Percentiles rank a stretch among this genome's conserved stretches.
phyloP scores from a whole-genome alignment of 352 stramenopile genomes.

The Phytophthora colocasiae region DNA sequence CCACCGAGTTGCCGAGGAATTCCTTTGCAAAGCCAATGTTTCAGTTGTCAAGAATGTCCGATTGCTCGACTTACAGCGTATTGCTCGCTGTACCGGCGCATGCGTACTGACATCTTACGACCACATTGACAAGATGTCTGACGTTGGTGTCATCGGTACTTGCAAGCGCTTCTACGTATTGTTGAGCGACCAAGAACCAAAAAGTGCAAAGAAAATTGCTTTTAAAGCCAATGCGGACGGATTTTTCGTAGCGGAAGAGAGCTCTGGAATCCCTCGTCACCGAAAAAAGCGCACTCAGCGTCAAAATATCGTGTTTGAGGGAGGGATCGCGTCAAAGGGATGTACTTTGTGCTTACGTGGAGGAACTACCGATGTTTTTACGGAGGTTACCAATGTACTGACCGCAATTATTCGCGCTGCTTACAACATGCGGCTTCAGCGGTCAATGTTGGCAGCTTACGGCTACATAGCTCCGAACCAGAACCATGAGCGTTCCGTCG shows the following conservation, averaged over 20 bases:
- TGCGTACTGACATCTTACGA: constrained; percentile 87
- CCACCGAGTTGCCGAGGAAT: constrained; percentile 83
- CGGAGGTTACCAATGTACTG: constrained; percentile 72
- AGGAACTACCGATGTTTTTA: constrained; percentile 65
- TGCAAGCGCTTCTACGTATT: constrained; percentile 89
- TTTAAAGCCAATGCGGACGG: constrained; percentile 44
- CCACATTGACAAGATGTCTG: constrained; percentile 89
- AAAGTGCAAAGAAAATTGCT: constrained; percentile 63
- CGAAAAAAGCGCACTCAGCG: constrained; percentile 70
- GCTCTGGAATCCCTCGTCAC: constrained; percentile 17
- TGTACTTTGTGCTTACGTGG: constrained; percentile 87
- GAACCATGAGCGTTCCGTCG: constrained; percentile 65
- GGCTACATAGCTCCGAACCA: constrained; percentile 67
- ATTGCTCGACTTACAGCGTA: constrained; percentile 76
- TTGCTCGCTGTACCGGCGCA: constrained; percentile 78
- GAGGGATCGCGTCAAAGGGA: constrained; percentile 69
- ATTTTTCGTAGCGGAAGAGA: constrained; percentile 26
- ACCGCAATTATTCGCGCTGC: constrained; percentile 66
- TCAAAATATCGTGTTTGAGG: constrained; percentile 90
- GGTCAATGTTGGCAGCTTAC: constrained; percentile 59
- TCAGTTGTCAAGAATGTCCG: constrained; percentile 90
- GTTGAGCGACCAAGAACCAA: constrained; percentile 80
- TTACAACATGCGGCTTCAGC: constrained; percentile 87
- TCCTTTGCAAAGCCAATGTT: constrained; percentile 78
- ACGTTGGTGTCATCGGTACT: constrained; percentile 75